Percentiles rank a stretch among this genome's conserved stretches.
Evolutionary conservation across 805 yeast species (phyloP).

Genomic region (Wickerhamiella parazyma): DNA sequence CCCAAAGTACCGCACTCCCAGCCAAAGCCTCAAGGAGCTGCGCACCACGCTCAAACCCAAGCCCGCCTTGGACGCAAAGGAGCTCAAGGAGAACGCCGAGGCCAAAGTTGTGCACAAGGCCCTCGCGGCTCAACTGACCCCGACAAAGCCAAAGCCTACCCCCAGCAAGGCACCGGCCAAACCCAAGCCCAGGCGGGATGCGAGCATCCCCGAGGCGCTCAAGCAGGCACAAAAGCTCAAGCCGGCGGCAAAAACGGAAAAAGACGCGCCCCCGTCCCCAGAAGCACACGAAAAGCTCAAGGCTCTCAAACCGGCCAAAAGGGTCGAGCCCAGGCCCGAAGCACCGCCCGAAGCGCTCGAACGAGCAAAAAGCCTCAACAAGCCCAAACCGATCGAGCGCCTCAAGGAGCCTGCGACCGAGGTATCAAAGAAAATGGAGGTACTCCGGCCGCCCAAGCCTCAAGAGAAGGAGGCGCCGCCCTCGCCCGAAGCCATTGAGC

Average conservation of each 20-base stretch:
- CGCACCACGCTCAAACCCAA: neutral
- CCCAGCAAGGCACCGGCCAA: neutral
- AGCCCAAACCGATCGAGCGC: neutral
- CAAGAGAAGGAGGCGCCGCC: conserved; percentile 6
- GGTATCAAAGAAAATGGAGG: neutral
- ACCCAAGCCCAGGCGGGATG: neutral
- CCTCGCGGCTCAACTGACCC: neutral
- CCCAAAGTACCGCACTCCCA: conserved; percentile 2
- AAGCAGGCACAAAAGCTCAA: neutral
- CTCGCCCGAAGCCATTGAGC: conserved; percentile 6
- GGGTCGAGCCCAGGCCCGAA: neutral
- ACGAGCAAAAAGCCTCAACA: conserved; percentile 1
- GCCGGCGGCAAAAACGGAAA: neutral
- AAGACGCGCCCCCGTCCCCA: neutral
- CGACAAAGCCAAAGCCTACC: neutral
- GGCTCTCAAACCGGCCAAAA: conserved; percentile 1
- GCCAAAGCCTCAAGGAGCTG: conserved; percentile 5
- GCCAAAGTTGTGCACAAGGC: neutral
- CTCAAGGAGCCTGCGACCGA: neutral
- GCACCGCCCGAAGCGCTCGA: conserved; percentile 4
- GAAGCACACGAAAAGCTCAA: conserved; percentile 5
- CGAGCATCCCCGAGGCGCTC: conserved; percentile 3
- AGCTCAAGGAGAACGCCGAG: neutral
- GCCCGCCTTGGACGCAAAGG: neutral
- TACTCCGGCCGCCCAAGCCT: conserved; percentile 1